Conservation (phyloP, 805 yeast genomes). For the Torulaspora franciscae region DNA sequence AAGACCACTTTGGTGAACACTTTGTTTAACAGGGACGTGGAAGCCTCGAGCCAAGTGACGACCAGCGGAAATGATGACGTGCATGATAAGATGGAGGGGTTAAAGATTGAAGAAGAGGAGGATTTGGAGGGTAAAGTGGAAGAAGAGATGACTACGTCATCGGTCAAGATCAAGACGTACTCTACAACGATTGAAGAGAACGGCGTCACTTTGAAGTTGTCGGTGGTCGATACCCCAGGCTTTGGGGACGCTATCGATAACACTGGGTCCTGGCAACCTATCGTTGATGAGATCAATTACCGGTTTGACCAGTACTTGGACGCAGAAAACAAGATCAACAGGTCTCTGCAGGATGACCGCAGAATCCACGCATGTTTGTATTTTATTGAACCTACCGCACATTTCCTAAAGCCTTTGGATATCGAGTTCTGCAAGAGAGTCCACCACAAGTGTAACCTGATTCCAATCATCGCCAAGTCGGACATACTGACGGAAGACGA, state of each 20-base stretch:
- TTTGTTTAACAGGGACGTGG: constrained; percentile 66
- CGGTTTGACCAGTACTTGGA: constrained; percentile 88
- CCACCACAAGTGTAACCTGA: constrained; percentile 86
- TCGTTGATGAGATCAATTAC: constrained; percentile 78
- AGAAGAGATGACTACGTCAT: constrained; percentile 34
- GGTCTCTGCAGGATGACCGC: constrained; percentile 66
- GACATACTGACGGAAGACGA: constrained; percentile 91
- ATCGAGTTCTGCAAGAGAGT: constrained; percentile 81
- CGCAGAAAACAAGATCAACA: constrained; percentile 75
- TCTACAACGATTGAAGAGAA: constrained; percentile 82
- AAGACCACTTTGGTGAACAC: constrained; percentile 90
- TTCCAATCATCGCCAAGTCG: constrained; percentile 91
- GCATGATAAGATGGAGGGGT: constrained; percentile 14
- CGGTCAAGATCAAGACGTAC: constrained; percentile 55
- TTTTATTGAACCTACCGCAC: constrained; percentile 97
- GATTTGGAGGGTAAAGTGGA: constrained; percentile 31
- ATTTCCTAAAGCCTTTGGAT: constrained; percentile 82
- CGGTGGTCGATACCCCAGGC: constrained; percentile 87
- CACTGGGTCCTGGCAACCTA: constrained; percentile 79
- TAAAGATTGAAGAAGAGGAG: constrained; percentile 14
- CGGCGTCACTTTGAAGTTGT: constrained; percentile 80
- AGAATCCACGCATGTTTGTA: constrained; percentile 91
- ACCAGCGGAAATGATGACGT: constrained; percentile 6
- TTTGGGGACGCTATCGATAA: constrained; percentile 89
- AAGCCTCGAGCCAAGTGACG: constrained; percentile 22